Evolutionary conservation across 1,139 yeast species (phyloP).

Genomic region (Saccharomyces hybrid): DNA sequence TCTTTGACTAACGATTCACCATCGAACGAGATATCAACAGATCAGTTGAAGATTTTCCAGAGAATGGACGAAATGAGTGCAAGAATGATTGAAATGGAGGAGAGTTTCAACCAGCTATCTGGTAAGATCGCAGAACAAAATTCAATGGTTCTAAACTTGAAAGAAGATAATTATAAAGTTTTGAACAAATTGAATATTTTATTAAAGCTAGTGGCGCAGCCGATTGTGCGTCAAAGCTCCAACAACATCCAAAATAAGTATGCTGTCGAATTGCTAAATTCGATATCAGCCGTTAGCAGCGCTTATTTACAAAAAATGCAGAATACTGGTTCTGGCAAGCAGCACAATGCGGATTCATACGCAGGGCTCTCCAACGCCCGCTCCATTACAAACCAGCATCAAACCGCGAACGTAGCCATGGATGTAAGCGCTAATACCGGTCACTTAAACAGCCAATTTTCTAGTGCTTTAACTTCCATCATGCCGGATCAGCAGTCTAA

Average conservation of each 20-base stretch:
- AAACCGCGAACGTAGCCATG: conserved; percentile 1
- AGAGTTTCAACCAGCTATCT: conserved; percentile 21
- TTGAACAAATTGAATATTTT: conserved; percentile 4
- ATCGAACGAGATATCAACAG: not conserved
- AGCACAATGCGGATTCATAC: not conserved
- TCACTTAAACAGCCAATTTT: not conserved
- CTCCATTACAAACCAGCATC: not conserved
- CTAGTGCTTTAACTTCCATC: not conserved
- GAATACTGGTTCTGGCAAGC: conserved; percentile 1
- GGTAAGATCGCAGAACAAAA: conserved; percentile 18
- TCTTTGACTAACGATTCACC: not conserved
- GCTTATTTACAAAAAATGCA: conserved; percentile 18
- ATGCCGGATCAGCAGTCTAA: not conserved
- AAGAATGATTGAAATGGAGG: conserved; percentile 28
- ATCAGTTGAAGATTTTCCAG: conserved; percentile 18
- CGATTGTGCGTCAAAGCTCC: not conserved
- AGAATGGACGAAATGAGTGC: conserved; percentile 29
- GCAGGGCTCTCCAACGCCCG: conserved; percentile 2
- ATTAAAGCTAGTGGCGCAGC: conserved; percentile 6
- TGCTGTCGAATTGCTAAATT: conserved; percentile 24
- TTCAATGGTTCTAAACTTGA: conserved; percentile 4
- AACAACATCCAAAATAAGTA: conserved; percentile 9
- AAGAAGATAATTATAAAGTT: conserved; percentile 1
- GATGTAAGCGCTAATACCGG: not conserved
- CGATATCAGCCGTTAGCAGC: conserved; percentile 26